Base-by-base conservation (phyloP, 2,329 filamentous ascomycete species). In the Acarospora socialis region DNA sequence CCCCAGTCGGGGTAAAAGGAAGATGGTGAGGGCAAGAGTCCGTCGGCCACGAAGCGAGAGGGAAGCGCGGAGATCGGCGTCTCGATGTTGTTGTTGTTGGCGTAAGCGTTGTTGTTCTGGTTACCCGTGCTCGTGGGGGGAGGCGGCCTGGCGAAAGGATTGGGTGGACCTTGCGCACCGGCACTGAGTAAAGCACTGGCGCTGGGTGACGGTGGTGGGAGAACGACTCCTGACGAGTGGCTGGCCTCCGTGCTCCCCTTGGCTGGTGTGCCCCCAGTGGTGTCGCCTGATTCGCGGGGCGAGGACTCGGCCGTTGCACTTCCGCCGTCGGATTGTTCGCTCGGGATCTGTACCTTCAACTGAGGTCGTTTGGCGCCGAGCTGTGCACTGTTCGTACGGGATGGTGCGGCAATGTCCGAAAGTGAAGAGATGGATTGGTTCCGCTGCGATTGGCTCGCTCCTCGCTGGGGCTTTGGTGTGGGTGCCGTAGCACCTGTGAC, bases 31-130 rank as follows among this genome's bases (percentile, higher is more conserved):
- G 90, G 86, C 10, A 95, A 65, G 33, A 94, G 74, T 21, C 86
- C 82, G 42, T 81, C 82, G 36, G 77, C 79, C 45, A 95, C 77
- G 54, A 95, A 94, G 23, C 87, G 74, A 30, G 82, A 92, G 0
- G 90, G 90, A 7, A 98, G 64, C 3, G 87, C 86, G 2, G 86
- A 94, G n/a, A 92, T 84, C 0, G 90, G 90, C 0, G 90, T 90
- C 49, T 90, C 60, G 27, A 60, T 59, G 32, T 57, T 57, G 35
- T 52, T 56, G 34, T 44, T 53, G 33, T 40, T 46, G 5, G 49
- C 43, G 20, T 62, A 58, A n/a, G 60, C 56, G 20, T 50, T 50
- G 26, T 59, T 59, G 30, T 55, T 54, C 22, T 62, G 48, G 7
- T 50, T 41, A 22, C 46, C 44, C 27, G 50, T 37, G 10, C 43